Evolutionary conservation across 106 monocot species (phyloP).

Genomic region (Dactylorhiza incarnata): DNA sequence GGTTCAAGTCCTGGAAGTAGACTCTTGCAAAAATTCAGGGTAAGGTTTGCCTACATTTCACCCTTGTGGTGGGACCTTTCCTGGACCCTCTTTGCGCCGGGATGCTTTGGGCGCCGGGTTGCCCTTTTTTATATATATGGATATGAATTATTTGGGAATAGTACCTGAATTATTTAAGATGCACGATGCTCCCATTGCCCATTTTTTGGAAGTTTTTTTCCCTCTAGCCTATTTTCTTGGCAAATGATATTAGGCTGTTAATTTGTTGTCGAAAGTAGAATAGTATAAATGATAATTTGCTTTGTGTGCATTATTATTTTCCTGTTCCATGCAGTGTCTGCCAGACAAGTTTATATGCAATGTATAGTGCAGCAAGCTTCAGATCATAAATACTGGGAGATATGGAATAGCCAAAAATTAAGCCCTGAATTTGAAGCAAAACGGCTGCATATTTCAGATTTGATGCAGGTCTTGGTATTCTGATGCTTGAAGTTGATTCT

Average conservation of each 20-base stretch:
- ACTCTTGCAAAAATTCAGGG: too few relatives aligned
- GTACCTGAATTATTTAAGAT: not conserved
- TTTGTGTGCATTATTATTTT: not conserved
- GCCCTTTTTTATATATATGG: too few relatives aligned
- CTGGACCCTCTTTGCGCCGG: too few relatives aligned
- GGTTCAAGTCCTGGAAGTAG: too few relatives aligned
- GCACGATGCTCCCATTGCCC: not conserved
- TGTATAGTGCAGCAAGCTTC: conserved; percentile 81
- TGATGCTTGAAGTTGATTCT: not conserved
- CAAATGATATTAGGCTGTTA: not conserved
- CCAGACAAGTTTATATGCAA: conserved; percentile 74
- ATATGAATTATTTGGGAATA: too few relatives aligned
- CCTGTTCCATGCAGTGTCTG: conserved; percentile 53
- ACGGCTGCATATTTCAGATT: conserved; percentile 61
- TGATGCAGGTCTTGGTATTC: conserved; percentile 41
- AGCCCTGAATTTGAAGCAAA: conserved; percentile 82
- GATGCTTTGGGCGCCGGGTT: too few relatives aligned
- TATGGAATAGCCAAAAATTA: conserved; percentile 81
- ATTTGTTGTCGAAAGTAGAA: not conserved
- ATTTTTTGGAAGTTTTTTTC: not conserved
- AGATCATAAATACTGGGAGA: conserved; percentile 64
- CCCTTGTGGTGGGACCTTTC: too few relatives aligned
- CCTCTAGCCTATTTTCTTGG: not conserved
- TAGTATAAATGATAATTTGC: not conserved
- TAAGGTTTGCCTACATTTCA: too few relatives aligned